Conservation (phyloP, 2,329 filamentous ascomycete species). For the Rutstroemia sp. region DNA sequence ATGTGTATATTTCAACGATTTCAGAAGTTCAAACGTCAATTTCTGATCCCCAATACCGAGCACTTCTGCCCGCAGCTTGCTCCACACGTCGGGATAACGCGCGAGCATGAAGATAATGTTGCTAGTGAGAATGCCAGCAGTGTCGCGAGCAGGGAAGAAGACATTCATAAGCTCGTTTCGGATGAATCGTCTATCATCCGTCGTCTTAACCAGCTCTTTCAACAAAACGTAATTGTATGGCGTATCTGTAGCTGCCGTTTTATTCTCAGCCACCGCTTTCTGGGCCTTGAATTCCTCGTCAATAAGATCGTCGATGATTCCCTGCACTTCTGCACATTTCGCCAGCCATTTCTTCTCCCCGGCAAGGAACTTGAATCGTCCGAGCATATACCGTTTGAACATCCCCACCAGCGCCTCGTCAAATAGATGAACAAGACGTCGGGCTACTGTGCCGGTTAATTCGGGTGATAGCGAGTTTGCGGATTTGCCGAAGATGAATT, state of each 20-base stretch:
- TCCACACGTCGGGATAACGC: constrained; percentile 22
- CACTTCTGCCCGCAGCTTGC: constrained; percentile 25
- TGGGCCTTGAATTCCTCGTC: constrained; percentile 7
- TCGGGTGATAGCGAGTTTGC: constrained; percentile 26
- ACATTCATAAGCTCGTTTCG: constrained; percentile 29
- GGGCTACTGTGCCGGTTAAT: not conserved
- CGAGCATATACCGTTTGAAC: constrained; percentile 2
- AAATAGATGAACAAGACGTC: constrained; percentile 2
- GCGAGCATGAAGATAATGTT: constrained; percentile 26
- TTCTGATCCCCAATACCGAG: constrained; percentile 26
- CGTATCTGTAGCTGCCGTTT: not conserved
- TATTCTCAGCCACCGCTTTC: not conserved
- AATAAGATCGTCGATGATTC: constrained; percentile 7
- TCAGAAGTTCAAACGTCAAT: constrained; percentile 42
- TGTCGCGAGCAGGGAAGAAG: constrained; percentile 35
- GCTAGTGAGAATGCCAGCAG: constrained; percentile 32
- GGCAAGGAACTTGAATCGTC: constrained; percentile 7
- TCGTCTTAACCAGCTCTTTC: constrained; percentile 39
- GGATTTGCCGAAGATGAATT: constrained; percentile 14
- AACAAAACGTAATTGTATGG: constrained; percentile 35
- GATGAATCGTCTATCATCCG: constrained; percentile 33
- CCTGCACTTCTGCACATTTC: constrained; percentile 7
- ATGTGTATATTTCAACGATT: constrained; percentile 44
- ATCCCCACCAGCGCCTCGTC: constrained; percentile 7
- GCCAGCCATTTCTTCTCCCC: constrained; percentile 1